Evolutionary conservation across 2,329 filamentous ascomycete genomes (phyloP).

Genomic region (Kalmusia sp.): DNA sequence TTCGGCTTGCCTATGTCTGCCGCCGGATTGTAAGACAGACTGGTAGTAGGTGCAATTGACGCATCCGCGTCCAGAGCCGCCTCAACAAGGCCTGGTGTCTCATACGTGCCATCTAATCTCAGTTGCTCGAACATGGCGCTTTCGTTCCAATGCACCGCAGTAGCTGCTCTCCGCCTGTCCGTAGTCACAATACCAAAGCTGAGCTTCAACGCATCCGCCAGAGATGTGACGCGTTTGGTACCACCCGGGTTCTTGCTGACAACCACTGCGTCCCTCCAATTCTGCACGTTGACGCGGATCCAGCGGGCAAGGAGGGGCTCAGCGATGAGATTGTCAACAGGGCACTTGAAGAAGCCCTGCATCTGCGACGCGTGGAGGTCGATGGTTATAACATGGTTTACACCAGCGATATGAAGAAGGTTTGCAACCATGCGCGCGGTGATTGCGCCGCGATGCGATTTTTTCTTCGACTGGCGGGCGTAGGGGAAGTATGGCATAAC

Average conservation of each 20-base stretch:
- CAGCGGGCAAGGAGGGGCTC: constrained; percentile 94
- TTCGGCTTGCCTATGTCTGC: constrained; percentile 37
- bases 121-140: constrained; percentile 73
- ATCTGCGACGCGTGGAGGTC: constrained; percentile 94
- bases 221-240: constrained; percentile 93
- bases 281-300: constrained; percentile 86
- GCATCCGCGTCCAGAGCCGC: constrained; percentile 41
- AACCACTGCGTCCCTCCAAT: constrained; percentile 91
- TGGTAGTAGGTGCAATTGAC: constrained; percentile 39
- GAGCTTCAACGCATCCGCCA: constrained; percentile 94
- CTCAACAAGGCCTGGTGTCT: constrained; percentile 42
- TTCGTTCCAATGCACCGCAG: constrained; percentile 67
- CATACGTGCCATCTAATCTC: constrained; percentile 50
- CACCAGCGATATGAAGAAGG: constrained; percentile 87
- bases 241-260: constrained; percentile 98
- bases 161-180: constrained; percentile 61
- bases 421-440: constrained; percentile 98
- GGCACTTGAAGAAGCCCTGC: constrained; percentile 98
- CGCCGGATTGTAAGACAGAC: constrained; percentile 31
- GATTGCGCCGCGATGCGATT: constrained; percentile 93
- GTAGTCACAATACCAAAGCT: constrained; percentile 98
- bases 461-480: constrained; percentile 98
- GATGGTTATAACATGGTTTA: constrained; percentile 97
- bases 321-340: constrained; percentile 95
- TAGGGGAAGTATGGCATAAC: constrained; percentile 98